Evolutionary conservation across 257 asterid genomes (phyloP).

Genomic region (Salvia splendens): DNA sequence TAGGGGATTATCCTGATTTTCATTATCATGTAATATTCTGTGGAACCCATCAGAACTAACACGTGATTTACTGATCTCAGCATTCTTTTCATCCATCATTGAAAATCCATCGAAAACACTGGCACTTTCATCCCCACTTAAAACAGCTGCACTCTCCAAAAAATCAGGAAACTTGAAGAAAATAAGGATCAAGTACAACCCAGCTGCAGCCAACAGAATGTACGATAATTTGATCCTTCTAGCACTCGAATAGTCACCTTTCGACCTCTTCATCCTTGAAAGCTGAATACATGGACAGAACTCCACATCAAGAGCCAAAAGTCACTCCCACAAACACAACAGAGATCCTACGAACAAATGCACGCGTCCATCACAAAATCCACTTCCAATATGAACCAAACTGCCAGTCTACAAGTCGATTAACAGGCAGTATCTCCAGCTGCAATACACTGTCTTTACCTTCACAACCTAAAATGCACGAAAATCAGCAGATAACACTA

Average conservation of each 20-base stretch:
- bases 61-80: constrained; percentile 41
- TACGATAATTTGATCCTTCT: constrained; percentile 73
- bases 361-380: constrained; percentile 10
- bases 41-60: constrained; percentile 52
- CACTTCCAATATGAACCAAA: constrained; percentile 24
- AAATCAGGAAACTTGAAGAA: constrained; percentile 68
- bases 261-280: constrained; percentile 66
- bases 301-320: constrained; percentile 25
- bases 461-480: constrained; percentile 24
- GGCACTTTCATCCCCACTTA: constrained; percentile 43
- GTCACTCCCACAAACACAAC: constrained; percentile 24
- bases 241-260: constrained; percentile 58
- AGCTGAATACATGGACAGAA: constrained; percentile 27
- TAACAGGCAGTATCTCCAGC: constrained; percentile 21
- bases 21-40: constrained; percentile 53
- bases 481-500: constrained; percentile 3
- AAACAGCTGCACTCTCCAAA: constrained; percentile 59
- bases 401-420: constrained; percentile 29
- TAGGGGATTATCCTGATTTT: constrained; percentile 38
- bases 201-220: constrained; percentile 62
- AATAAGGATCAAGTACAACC: constrained; percentile 66
- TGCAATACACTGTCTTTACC: constrained; percentile 13
- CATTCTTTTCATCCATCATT: constrained; percentile 38
- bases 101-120: constrained; percentile 45
- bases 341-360: constrained; percentile 10